phyloP scores from a whole-genome alignment of 768 basidiomycete species.

The Psilocybe sp. region DNA sequence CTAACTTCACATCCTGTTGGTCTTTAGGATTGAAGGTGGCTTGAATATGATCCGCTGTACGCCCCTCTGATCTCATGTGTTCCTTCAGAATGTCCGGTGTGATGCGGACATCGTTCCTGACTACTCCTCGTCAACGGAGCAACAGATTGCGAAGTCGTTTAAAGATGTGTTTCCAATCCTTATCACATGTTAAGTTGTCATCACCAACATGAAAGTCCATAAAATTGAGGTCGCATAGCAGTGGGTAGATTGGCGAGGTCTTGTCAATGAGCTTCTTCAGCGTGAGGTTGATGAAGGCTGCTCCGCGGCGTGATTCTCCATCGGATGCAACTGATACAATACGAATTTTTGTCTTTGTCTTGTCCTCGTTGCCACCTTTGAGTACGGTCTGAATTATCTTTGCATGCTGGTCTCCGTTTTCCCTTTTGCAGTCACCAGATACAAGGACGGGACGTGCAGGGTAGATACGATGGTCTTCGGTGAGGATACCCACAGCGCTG shows the following conservation, averaged over 20 bases:
- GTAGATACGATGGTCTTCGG: conserved; percentile 21
- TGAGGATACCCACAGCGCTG: conserved; percentile 23
- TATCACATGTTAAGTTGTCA: conserved; percentile 28
- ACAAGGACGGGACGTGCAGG: conserved; percentile 21
- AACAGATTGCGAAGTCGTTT: conserved; percentile 22
- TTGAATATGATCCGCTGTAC: conserved; percentile 16
- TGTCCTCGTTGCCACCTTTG: conserved; percentile 7
- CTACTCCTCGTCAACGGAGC: conserved; percentile 19
- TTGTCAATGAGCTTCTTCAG: conserved; percentile 7
- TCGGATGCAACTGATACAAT: conserved; percentile 21
- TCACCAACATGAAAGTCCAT: conserved; percentile 24
- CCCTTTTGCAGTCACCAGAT: conserved; percentile 27
- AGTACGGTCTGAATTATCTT: conserved; percentile 10
- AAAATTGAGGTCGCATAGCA: conserved; percentile 15
- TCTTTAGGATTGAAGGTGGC: conserved; percentile 20
- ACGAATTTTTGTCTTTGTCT: conserved; percentile 13
- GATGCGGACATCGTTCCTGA: conserved; percentile 13
- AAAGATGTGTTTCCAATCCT: conserved; percentile 29
- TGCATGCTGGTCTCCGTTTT: conserved; percentile 21
- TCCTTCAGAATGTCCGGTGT: conserved; percentile 17
- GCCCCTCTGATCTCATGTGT: conserved; percentile 14
- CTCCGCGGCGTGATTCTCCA: conserved; percentile 21
- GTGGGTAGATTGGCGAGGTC: conserved; percentile 16
- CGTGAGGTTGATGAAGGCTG: conserved; percentile 16
- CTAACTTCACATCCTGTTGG: conserved; percentile 23